Evolutionary conservation across 768 basidiomycete genomes (phyloP), one percentile per base, ranked within the genome.

Genomic region (Boletus subparvulus): DNA sequence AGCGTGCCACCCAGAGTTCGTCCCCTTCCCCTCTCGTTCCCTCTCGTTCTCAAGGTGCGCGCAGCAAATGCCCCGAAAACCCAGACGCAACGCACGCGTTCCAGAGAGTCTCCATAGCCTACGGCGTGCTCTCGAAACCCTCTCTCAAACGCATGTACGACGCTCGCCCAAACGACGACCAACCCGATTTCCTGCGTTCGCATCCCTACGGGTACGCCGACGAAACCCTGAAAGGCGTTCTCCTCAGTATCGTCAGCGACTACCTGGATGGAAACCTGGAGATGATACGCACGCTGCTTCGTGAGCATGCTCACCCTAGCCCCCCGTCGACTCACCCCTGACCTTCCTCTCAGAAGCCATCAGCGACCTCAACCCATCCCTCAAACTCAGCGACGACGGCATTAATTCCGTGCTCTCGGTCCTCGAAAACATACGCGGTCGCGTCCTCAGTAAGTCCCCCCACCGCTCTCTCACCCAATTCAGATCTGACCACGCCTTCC

Each of bases 241-340:
- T 94, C 35, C 68, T 90, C 33, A 82, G 84, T 28, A 85, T 92
- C 12, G 83, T 93, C 67, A 85, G 83, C 57, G 92, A 94, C 65
- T 90, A 92, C 61, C 71, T 94, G 44, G 88, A 92, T 52, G 92
- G 92, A 7, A 92, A 94, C 71, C 75, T 94, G n/a, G 90, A 93
- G 68, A 83, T 92, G 69, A 86, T 93, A 65, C 81, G 88, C 53
- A 83, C 83, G 1, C 71, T 92, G 21, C 80, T 94, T 26, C 83
- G 90, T 90, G 62, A 50, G 87, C 77, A 14, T 40, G 17, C 35
- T 16, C 4, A 2, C 8, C 13, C 32, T 14, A 6, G 16, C 35
- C 19, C 19, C 5, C 11, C 3, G 0, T 14, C 24, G 3, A 8
- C 19, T 2, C n/a, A n/a, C 10, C 10, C 32, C 14, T 30, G 17